These are phyloP conservation scores for Pseudocercospora cruenta DNA, from an alignment of 2,329 filamentous ascomycete species.

Conservation along the genomic window DNA sequence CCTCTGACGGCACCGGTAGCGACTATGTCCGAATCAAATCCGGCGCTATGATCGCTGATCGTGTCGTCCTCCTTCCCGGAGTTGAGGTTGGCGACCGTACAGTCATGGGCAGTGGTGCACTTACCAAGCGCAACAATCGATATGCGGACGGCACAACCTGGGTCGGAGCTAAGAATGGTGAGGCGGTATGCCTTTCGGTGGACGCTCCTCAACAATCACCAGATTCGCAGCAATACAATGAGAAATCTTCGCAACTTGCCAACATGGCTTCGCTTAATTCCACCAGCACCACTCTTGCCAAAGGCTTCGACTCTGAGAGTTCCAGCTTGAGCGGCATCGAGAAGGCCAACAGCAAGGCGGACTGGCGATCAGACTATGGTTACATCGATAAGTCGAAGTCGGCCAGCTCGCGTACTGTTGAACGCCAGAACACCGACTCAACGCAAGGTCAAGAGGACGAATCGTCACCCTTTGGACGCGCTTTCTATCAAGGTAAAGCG, in stretches of 20 bases:
- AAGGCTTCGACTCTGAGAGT: constrained; percentile 26
- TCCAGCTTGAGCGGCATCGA: constrained; percentile 27
- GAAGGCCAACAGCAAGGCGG: constrained; percentile 8
- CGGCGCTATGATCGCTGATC: constrained; percentile 61
- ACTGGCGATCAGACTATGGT: constrained; percentile 10
- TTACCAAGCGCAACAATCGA: constrained; percentile 51
- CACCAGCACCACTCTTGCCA: constrained; percentile 34
- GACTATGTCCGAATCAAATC: constrained; percentile 53
- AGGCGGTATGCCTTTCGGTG: constrained; percentile 52
- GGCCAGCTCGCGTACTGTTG: background rate
- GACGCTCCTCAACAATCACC: constrained; percentile 12
- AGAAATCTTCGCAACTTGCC: constrained; percentile 14
- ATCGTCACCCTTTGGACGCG: constrained; percentile 57
- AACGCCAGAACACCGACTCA: constrained; percentile 2
- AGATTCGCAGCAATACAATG: constrained; percentile 18
- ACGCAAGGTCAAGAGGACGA: constrained; percentile 6
- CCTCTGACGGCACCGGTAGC: constrained; percentile 56
- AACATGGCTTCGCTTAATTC: constrained; percentile 32
- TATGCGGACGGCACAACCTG: constrained; percentile 55
- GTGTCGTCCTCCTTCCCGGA: constrained; percentile 58
- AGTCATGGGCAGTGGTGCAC: constrained; percentile 59
- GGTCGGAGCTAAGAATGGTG: constrained; percentile 57
- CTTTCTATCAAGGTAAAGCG: constrained; percentile 58
- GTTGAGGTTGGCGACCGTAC: constrained; percentile 53
- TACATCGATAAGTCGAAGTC: constrained; percentile 9